Conservation (phyloP, 1,284 basidiomycete genomes). For the Malassezia sp. region DNA sequence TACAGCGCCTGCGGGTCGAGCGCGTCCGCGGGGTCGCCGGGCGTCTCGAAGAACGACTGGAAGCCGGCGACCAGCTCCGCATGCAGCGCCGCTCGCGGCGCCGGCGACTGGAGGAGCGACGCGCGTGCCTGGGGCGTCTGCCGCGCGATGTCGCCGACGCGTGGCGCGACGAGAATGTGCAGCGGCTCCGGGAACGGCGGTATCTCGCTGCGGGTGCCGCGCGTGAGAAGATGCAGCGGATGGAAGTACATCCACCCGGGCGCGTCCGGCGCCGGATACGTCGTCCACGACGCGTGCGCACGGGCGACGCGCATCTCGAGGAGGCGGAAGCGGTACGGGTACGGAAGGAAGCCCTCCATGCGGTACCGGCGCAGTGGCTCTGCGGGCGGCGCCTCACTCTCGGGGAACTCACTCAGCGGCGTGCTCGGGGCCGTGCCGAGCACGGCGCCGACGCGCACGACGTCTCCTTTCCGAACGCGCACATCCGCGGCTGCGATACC, state of each 20-base stretch:
- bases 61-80: conserved; percentile 27
- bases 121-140: too few species aligned
- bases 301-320: conserved; percentile 31
- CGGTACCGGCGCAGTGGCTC: conserved; percentile 20
- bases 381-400: conserved; percentile 21
- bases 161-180: neutral
- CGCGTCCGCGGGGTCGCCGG: conserved; percentile 27
- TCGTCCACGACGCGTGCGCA: conserved; percentile 21
- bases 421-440: conserved; percentile 21
- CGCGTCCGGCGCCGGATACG: conserved; percentile 22
- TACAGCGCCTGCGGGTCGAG: conserved; percentile 32
- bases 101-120: neutral
- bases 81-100: neutral
- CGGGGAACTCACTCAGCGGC: conserved; percentile 19
- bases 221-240: conserved; percentile 20
- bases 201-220: neutral
- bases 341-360: conserved; percentile 19
- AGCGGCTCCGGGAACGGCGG: conserved; percentile 2
- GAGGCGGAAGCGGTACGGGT: conserved; percentile 26
- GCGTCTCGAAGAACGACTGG: conserved; percentile 29
- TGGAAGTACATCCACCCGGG: conserved; percentile 33
- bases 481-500: conserved; percentile 20
- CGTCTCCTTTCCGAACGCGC: conserved; percentile 17
- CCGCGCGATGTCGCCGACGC: too few species aligned
- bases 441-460: conserved; percentile 23